phyloP scores from a whole-genome alignment of 2,329 filamentous ascomycete species.

The Fusarium domesticum region DNA sequence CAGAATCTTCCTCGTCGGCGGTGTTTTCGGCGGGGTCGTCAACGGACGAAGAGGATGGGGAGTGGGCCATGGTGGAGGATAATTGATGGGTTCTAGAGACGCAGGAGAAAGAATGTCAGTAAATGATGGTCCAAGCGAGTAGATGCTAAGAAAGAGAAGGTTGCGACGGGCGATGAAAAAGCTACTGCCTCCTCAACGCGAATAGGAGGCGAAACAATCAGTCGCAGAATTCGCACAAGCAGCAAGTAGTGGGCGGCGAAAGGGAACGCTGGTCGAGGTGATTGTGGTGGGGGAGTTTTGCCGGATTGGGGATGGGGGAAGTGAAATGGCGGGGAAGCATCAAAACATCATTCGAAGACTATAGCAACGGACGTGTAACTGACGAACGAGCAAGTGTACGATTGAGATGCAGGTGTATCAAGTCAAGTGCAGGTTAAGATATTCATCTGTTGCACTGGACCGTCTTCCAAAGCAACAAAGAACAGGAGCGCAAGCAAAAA shows the following conservation, averaged over 20 bases:
- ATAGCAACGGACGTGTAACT: slow-evolving; percentile 12
- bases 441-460: slow-evolving; percentile 4
- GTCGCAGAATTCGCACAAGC: slow-evolving; percentile 18
- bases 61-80: slow-evolving; percentile 58
- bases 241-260: slow-evolving; percentile 20
- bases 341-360: slow-evolving; percentile 24
- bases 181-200: neutral
- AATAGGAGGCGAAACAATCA: slow-evolving; percentile 18
- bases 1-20: slow-evolving; percentile 96
- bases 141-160: slow-evolving; percentile 9
- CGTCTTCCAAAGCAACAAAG: slow-evolving; percentile 2
- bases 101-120: slow-evolving; percentile 14
- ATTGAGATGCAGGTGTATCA: no score
- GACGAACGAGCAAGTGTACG: neutral
- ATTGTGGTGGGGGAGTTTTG: slow-evolving; percentile 29
- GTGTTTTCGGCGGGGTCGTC: slow-evolving; percentile 88
- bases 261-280: slow-evolving; percentile 23
- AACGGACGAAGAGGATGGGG: slow-evolving; percentile 73
- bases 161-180: neutral
- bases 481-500: neutral
- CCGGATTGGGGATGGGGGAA: slow-evolving; percentile 30
- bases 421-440: no score
- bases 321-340: slow-evolving; percentile 31
- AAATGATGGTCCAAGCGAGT: slow-evolving; percentile 8
- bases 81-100: slow-evolving; percentile 51